Evolutionary conservation across 345 rosid genomes (phyloP).

Genomic region (Hibiscus syriacus): DNA sequence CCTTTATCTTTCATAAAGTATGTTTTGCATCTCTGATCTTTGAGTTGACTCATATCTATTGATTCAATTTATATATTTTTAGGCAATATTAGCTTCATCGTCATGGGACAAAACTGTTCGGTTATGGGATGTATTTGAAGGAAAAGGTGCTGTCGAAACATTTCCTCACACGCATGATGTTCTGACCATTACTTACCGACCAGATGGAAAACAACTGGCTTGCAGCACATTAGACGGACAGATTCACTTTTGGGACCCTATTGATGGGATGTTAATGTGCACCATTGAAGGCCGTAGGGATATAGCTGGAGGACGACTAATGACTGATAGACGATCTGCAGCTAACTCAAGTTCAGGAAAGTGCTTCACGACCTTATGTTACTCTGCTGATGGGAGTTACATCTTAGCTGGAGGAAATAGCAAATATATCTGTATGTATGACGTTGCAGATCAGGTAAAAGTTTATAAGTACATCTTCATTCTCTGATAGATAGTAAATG

Average conservation of each 20-base stretch:
- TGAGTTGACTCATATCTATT: not conserved
- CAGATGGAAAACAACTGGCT: conserved; percentile 93
- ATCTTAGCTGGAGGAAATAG: conserved; percentile 92
- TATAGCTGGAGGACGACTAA: conserved; percentile 87
- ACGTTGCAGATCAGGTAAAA: conserved; percentile 84
- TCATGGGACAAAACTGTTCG: conserved; percentile 96
- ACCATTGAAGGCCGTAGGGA: conserved; percentile 96
- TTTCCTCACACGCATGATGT: conserved; percentile 91
- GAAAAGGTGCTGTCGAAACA: conserved; percentile 81
- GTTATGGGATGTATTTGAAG: conserved; percentile 90
- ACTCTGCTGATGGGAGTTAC: conserved; percentile 93
- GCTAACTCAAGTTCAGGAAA: conserved; percentile 95
- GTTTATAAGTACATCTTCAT: conserved; percentile 5
- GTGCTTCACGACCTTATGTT: conserved; percentile 84
- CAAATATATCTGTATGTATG: conserved; percentile 96
- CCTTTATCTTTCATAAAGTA: not conserved
- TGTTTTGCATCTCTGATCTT: not conserved
- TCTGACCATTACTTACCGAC: conserved; percentile 80
- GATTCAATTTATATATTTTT: not conserved
- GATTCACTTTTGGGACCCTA: conserved; percentile 95
- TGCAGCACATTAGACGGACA: conserved; percentile 89
- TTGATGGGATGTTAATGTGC: conserved; percentile 79
- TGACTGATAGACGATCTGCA: conserved; percentile 87
- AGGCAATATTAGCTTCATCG: conserved; percentile 85
- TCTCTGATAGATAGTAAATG: not conserved